Evolutionary conservation across 495 filamentous ascomycete genomes (phyloP), one percentile per base, ranked within the genome.

Genomic region (Aspergillus saccharolyticus): DNA sequence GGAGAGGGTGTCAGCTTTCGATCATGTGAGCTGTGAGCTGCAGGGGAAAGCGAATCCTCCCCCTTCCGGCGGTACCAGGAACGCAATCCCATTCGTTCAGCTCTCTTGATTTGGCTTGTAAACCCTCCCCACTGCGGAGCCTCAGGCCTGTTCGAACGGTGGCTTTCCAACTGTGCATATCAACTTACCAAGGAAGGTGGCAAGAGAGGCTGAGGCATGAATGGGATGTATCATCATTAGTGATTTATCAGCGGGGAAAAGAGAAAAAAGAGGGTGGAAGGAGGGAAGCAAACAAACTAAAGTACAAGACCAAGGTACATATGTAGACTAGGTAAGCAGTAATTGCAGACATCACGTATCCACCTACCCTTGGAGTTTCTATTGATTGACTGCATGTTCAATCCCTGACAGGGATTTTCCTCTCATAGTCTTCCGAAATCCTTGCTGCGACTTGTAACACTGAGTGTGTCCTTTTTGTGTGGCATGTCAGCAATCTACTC

Each of bases 21-120:
- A 58, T 74, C 72, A 73, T 74, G 72, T 73, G 72, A 73, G 67
- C 47, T 74, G 72, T 73, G 72, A 73, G 67, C 47, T 42, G 39
- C 59, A 58, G 43, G 50, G 42, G 48, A 61, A n/a, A 56, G 46
- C 28, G 49, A 16, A 43, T 15, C 59, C 55, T 57, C 49, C 49
- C 50, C 58, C 46, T 61, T 61, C 50, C 44, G 21, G 49, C 59
- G 59, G 59, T 44, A 57, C 39, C 51, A 55, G 57, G 54, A 53
- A 55, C 45, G 33, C 3, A 12, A 30, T 58, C 57, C 54, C 39
- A 64, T 64, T 64, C 53, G 54, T 20, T 33, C 47, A 55, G 42
- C 18, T 21, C 42, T 10, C 22, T 49, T 49, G 14, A 44, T 24
- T 51, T 39, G 45, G 20, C 45, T 33, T 33, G 42, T n/a, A n/a